A percentile compares a stretch with the other conserved stretches of the same genome.
phyloP scores from a whole-genome alignment of 805 yeast genomes.

The Wickerhamomyces chaumierensis region DNA sequence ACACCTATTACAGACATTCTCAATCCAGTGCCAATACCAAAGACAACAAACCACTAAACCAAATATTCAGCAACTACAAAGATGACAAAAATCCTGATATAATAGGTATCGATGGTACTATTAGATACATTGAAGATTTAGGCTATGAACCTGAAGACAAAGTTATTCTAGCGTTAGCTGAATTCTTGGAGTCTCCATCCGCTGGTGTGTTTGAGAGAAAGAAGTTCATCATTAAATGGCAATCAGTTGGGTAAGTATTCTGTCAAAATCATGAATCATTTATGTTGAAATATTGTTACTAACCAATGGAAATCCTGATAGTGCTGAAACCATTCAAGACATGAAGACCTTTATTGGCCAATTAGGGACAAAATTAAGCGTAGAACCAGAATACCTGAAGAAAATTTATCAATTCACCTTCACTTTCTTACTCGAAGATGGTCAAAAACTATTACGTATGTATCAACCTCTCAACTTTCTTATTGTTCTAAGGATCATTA shows the following conservation, averaged over 20 bases:
- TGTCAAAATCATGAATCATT: not conserved
- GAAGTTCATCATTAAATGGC: slow-evolving; percentile 52
- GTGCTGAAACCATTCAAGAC: slow-evolving; percentile 22
- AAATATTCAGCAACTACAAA: slow-evolving; percentile 14
- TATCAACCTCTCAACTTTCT: not conserved
- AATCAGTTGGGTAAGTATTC: slow-evolving; percentile 7
- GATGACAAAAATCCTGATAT: slow-evolving; percentile 12
- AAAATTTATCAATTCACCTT: slow-evolving; percentile 64
- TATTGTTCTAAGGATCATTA: not conserved
- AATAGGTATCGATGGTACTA: slow-evolving; percentile 74
- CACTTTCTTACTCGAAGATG: slow-evolving; percentile 48
- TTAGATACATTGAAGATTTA: slow-evolving; percentile 54
- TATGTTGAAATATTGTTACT: not conserved
- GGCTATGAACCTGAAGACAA: slow-evolving; percentile 67
- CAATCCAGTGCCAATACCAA: slow-evolving; percentile 9
- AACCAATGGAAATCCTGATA: too few species aligned
- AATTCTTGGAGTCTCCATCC: slow-evolving; percentile 51
- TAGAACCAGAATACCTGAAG: slow-evolving; percentile 33
- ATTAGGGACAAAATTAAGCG: slow-evolving; percentile 22
- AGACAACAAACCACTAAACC: slow-evolving; percentile 8
- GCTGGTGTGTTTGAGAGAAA: slow-evolving; percentile 48
- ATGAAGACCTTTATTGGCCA: slow-evolving; percentile 34
- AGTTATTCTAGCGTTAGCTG: slow-evolving; percentile 58
- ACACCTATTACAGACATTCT: slow-evolving; percentile 13
- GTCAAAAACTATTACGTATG: slow-evolving; percentile 37